Base-by-base conservation (phyloP, 1,284 basidiomycete species). In the Calocybe gambosa region DNA sequence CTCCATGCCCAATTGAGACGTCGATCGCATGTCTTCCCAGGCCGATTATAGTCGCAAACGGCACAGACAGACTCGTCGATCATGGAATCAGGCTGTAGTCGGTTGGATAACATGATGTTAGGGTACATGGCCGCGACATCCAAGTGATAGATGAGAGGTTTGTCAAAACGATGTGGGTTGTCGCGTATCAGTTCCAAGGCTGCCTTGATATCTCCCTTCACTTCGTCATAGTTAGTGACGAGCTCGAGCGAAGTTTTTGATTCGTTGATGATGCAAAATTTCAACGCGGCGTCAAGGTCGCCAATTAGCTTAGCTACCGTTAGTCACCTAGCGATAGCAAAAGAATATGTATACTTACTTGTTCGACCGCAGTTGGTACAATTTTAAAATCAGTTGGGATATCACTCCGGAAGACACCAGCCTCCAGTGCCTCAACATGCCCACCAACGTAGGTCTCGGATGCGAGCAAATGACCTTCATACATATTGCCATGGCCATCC, bases 121-220 rank as follows among this genome's bases (percentile, higher is more conserved):
- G 96, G 96, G 62, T 99, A 99, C 96, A 99, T 99, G 55, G 96
- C 96, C 1, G 96, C 96, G 52, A 99, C 96, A 62, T 99, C 96
- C 61, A 99, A 70, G 68, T 99, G 96, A 68, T 99, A 99, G 62
- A 99, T 99, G 55, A 99, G 81, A 0, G 96, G 96, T 19, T 84
- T 86, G 69, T 98, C 95, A 44, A 79, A 77, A 15, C 94, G 89
- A 43, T 81, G 77, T 0, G 96, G 95, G 42, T 89, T 82, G 69
- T 99, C 94, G 19, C 93, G 91, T 74, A 99, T 86, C 51, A 82
- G 65, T 63, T 96, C 93, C 18, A 99, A 82, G 46, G 86, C 84
- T 1, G 73, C 60, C 51, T 77, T 78, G 51, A 99, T 96, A 55
- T 88, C 70, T 8, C 64, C 69, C 59, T 93, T 94, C 64, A 99